Base-by-base conservation (phyloP, 176 grass and related monocot genomes). In the Lolium rigidum region DNA sequence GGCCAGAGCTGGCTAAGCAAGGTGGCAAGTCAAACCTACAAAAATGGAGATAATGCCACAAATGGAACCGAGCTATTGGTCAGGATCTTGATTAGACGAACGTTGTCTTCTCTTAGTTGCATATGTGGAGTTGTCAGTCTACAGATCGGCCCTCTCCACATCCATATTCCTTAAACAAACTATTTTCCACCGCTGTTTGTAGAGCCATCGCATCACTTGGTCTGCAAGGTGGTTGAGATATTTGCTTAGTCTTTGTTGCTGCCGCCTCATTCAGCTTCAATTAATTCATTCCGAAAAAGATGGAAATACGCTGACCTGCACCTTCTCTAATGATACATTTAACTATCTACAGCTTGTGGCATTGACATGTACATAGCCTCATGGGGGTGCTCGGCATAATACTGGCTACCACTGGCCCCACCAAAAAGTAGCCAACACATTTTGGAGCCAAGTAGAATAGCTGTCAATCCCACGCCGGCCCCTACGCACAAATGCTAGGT, bases 111-210 rank as follows among this genome's bases (percentile, higher is more conserved):
- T 78, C 69, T 65, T 49, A 80, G 55, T 39, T 28, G 17, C 72
- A 63, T 11, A 24, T n/a, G n/a, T 65, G 70, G 70, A 13, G 7
- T 24, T 54, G 62, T 77, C 11, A 54, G 55, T 77, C 79, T 78
- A 74, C 72, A 78, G 55, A 78, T 90, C 18, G 20, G 31, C 17
- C 78, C 26, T n/a, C 46, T 86, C 84, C 35, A 73, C 62, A 82
- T 83, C 65, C 50, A 31, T 64, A 56, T 47, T 41, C 20, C 39
- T 72, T 86, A 54, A 73, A 61, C 54, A 90, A 70, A 28, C 7
- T 18, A 22, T 82, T 62, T 70, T n/a, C 70, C 41, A 39, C 71
- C 35, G 72, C 18, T 82, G 16, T 72, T 72, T 82, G 79, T 26
- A 82, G 79, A 78, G 62, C 41, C 38, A 78, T 62, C 83, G 54